Evolutionary conservation across 1,139 yeast genomes (phyloP), one percentile per base, ranked within the genome.

Genomic region (Pneumocystis oryctolagi): DNA sequence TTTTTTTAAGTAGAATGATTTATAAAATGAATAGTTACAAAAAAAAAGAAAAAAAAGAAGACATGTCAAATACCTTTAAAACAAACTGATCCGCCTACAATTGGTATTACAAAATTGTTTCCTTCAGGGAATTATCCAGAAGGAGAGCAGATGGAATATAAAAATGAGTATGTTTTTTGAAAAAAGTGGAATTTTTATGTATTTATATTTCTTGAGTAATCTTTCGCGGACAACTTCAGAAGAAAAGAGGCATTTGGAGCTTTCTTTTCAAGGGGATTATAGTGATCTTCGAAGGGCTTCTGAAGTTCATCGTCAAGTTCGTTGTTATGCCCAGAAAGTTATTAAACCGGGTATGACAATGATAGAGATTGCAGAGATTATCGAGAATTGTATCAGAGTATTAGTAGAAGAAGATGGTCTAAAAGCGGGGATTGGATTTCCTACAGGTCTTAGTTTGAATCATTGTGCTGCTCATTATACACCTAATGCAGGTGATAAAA

Each of bases 401-500:
- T 83, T 86, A 69, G 81, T 92, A 18, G 84, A 79, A 60, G 84
- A 81, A 61, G 84, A 85, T 68, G 79, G 82, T 65, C 73, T 75
- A 25, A 76, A 78, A 63, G 94, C 90, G 14, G 99, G 99, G 58
- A 83, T 90, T 70, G 99, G 97, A 1, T 92, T 92, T 79, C 99
- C 99, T 59, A 89, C 97, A 12, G 99, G 99, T 64, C 80, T 94
- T 62, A 88, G 96, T 0, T 76, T 90, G 67, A 94, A 92, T 75
- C 88, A 90, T 72, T 86, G 89, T 70, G 99, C 99, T 37, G 98
- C 98, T 0, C 99, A 94, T 74, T 92, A 89, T 74, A 90, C 97
- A 0, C 99, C 99, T 25, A 92, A 92, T 75, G 85, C 95, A 20
- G 96, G 96, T 25, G 98, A 94, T 74, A 88, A 84, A 70, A 80